Evolutionary conservation across 2,329 filamentous ascomycete genomes (phyloP).

Genomic region (Phyllosticta paracitricarpa): DNA sequence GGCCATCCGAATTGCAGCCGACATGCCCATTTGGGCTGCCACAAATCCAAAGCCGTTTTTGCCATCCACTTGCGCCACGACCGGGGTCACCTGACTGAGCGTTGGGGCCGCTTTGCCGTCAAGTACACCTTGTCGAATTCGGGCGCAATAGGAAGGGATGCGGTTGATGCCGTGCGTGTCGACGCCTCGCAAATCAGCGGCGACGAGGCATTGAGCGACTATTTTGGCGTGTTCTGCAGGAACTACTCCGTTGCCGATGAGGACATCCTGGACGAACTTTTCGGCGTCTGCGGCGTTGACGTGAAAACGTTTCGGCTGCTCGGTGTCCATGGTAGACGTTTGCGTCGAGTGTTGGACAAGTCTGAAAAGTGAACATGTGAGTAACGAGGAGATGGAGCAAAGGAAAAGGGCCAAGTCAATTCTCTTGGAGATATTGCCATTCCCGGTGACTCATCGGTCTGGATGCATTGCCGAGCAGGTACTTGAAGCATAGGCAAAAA

Average conservation of each 20-base stretch:
- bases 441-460: not conserved
- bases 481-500: not conserved
- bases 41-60: conserved; percentile 69
- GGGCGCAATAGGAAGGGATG: conserved; percentile 66
- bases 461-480: not conserved
- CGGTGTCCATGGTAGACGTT: not conserved
- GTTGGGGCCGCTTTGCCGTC: conserved; percentile 50
- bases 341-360: not conserved
- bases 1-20: conserved; percentile 56
- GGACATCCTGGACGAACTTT: conserved; percentile 43
- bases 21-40: conserved; percentile 57
- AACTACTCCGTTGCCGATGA: conserved; percentile 50
- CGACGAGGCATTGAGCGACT: conserved; percentile 58
- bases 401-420: not conserved
- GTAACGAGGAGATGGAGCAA: not conserved
- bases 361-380: not conserved
- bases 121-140: conserved; percentile 60
- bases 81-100: conserved; percentile 55
- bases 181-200: conserved; percentile 67
- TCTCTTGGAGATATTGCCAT: not conserved
- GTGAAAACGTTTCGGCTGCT: conserved; percentile 13
- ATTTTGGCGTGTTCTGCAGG: conserved; percentile 48
- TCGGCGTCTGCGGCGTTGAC: conserved; percentile 20
- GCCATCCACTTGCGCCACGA: conserved; percentile 57
- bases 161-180: conserved; percentile 73